Evolutionary conservation across 169 alveolate genomes (phyloP).

Genomic region (Prorocentrum cordatum): DNA sequence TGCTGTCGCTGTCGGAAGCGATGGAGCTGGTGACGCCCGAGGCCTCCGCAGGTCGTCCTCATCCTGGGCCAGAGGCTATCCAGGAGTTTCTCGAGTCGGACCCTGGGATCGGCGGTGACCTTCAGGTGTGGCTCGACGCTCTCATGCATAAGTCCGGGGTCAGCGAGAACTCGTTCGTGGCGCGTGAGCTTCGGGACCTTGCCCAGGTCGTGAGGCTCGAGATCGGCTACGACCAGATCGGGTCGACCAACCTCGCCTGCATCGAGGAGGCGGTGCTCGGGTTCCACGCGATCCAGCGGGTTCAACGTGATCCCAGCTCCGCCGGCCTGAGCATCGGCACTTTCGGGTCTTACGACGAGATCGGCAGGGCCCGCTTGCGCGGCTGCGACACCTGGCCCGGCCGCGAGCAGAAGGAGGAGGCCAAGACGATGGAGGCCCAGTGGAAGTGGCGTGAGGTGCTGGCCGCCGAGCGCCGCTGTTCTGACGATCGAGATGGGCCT

Average conservation of each 20-base stretch:
- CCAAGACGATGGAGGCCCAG: not conserved
- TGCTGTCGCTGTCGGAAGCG: no score
- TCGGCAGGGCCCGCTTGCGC: slow-evolving; percentile 5
- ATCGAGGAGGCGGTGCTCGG: not conserved
- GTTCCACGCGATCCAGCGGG: not conserved
- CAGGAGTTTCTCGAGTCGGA: not conserved
- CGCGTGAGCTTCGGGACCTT: not conserved
- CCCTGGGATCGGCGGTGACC: slow-evolving; percentile 1
- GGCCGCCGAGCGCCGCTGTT: not conserved
- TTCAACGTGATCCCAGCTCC: not conserved
- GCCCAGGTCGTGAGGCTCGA: not conserved
- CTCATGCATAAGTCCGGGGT: not conserved
- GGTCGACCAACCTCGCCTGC: not conserved
- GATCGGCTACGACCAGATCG: slow-evolving; percentile 11
- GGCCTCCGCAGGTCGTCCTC: not conserved
- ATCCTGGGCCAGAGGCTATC: slow-evolving; percentile 7
- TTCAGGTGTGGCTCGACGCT: not conserved
- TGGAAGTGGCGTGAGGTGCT: slow-evolving; percentile 5
- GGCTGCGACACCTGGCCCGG: not conserved
- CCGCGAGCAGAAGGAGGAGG: slow-evolving; percentile 16
- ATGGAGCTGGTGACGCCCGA: no score
- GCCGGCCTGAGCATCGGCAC: slow-evolving; percentile 13
- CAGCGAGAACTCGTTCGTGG: not conserved
- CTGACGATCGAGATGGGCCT: no score
- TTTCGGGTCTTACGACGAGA: not conserved